phyloP scores from a whole-genome alignment of 2,329 filamentous ascomycete species.

The Aspergillus sp. region DNA sequence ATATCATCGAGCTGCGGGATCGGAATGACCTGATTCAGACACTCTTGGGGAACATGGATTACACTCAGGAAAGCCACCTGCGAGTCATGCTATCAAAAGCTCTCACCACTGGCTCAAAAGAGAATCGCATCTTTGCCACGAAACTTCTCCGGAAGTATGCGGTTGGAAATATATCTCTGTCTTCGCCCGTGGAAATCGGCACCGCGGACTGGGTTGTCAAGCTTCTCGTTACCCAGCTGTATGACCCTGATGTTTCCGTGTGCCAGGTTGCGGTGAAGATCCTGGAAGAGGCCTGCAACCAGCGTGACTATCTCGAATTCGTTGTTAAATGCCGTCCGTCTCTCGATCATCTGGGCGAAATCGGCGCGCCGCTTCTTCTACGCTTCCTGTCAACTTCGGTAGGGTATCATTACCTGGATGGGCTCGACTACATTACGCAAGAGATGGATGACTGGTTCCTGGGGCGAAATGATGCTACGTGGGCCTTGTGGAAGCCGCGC shows the following conservation, averaged over 20 bases:
- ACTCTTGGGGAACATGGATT: constrained; percentile 85
- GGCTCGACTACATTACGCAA: constrained; percentile 94
- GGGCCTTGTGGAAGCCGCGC: constrained; percentile 83
- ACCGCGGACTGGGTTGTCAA: constrained; percentile 94
- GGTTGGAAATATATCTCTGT: constrained; percentile 43
- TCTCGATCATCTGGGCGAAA: constrained; percentile 90
- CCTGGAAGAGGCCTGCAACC: constrained; percentile 92
- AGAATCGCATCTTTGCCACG: constrained; percentile 84
- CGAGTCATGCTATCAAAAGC: constrained; percentile 89
- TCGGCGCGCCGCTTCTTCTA: constrained; percentile 82
- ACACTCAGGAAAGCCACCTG: constrained; percentile 77
- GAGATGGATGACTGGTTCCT: constrained; percentile 99
- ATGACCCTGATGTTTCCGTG: constrained; percentile 93
- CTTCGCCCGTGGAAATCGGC: constrained; percentile 34
- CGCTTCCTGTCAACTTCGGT: constrained; percentile 93
- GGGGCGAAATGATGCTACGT: constrained; percentile 95
- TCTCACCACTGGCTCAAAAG: constrained; percentile 79
- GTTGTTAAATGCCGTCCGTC: constrained; percentile 94
- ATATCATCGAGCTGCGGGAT: constrained; percentile 85
- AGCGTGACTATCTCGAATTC: constrained; percentile 81
- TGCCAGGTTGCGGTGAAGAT: constrained; percentile 96
- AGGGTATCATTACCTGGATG: constrained; percentile 94
- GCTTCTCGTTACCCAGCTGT: constrained; percentile 92
- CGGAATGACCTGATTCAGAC: constrained; percentile 85
- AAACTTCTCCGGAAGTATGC: constrained; percentile 82